Evolutionary conservation across 257 asterid species (phyloP).

Genomic region (Solanum chmielewskii): DNA sequence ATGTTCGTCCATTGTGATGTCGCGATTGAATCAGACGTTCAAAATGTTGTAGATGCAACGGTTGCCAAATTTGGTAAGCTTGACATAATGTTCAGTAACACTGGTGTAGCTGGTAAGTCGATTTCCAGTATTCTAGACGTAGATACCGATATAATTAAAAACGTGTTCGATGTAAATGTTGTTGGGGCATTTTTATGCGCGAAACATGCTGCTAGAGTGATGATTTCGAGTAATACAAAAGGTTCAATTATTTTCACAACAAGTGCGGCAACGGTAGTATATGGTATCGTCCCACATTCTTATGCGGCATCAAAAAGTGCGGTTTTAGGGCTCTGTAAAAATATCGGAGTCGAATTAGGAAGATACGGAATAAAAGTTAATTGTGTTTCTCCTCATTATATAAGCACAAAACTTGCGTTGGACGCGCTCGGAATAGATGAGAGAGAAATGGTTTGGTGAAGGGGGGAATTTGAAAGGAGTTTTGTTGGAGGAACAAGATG

Average conservation of each 20-base stretch:
- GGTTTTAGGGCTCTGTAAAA: background rate
- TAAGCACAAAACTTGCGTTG: background rate
- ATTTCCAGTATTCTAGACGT: background rate
- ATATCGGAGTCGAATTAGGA: background rate
- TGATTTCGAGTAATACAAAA: background rate
- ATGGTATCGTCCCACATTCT: background rate
- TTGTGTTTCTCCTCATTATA: background rate
- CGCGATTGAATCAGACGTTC: background rate
- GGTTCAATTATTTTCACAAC: background rate
- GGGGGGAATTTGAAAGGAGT: background rate
- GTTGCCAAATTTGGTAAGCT: background rate
- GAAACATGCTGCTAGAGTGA: slow-evolving; percentile 1
- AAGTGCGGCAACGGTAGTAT: background rate
- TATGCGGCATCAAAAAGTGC: background rate
- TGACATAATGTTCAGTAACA: background rate
- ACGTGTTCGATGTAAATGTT: background rate
- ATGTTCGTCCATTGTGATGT: background rate
- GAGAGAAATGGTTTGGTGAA: background rate
- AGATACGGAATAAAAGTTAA: background rate
- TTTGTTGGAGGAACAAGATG: background rate
- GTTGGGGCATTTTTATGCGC: background rate
- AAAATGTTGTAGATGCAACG: background rate
- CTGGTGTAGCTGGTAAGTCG: background rate
- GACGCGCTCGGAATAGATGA: background rate
- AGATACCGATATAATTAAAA: background rate